Conservation (phyloP, 2,329 filamentous ascomycete genomes). For the Fusarium pilosicola region DNA sequence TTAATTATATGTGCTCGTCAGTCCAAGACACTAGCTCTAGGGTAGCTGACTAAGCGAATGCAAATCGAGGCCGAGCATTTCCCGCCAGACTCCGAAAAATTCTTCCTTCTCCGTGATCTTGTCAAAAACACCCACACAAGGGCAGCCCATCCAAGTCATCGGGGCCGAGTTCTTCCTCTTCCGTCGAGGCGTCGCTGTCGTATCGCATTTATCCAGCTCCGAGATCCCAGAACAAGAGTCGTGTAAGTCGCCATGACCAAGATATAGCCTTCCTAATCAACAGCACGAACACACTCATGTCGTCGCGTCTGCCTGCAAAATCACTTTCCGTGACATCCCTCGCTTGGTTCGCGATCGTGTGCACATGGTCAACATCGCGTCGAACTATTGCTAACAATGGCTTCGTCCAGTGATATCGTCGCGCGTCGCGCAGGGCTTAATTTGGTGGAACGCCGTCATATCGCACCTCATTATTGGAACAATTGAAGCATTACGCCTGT, state of each 20-base stretch:
- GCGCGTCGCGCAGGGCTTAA: conserved; percentile 38
- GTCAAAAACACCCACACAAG: conserved; percentile 49
- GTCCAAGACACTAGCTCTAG: neutral
- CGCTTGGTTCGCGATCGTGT: conserved; percentile 19
- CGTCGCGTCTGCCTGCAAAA: conserved; percentile 21
- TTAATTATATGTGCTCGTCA: neutral
- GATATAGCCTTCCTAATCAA: conserved; percentile 32
- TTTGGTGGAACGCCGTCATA: conserved; percentile 28
- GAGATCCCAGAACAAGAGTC: conserved; percentile 49
- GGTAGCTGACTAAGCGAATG: conserved; percentile 31
- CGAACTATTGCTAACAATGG: conserved; percentile 41
- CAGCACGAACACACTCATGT: conserved; percentile 28
- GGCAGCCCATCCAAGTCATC: conserved; percentile 44
- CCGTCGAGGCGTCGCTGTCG: conserved; percentile 52
- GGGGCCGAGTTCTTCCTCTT: conserved; percentile 60
- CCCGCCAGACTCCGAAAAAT: conserved; percentile 48
- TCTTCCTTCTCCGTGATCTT: conserved; percentile 50
- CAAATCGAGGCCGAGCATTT: conserved; percentile 32
- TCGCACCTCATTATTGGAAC: conserved; percentile 29
- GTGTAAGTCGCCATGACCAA: conserved; percentile 49
- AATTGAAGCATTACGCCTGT: conserved; percentile 12
- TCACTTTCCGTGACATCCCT: conserved; percentile 25
- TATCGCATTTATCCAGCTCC: conserved; percentile 58
- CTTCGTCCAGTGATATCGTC: conserved; percentile 40
- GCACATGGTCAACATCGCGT: conserved; percentile 37